Evolutionary conservation across 495 filamentous ascomycete genomes (phyloP), one percentile per base, ranked within the genome.

Genomic region (Thermochaetoides thermophila): DNA sequence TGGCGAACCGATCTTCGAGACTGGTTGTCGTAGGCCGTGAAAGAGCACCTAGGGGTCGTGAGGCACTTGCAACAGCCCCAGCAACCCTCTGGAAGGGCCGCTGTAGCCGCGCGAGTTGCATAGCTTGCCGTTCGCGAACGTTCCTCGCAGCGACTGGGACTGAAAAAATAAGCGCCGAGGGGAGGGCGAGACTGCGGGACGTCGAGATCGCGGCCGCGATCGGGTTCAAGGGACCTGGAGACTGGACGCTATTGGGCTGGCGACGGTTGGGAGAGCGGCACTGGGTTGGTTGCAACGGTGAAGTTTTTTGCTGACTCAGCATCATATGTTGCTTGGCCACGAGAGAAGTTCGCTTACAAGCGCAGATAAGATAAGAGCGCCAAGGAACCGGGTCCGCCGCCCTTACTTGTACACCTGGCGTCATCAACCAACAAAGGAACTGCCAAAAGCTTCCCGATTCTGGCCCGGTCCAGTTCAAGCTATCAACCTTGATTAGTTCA

Each of bases 31-130:
- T 44, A 29, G 48, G 32, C 13, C 46, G 43, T n/a, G n/a, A n/a
- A n/a, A n/a, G 9, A 45, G 17, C n/a, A 35, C 15, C n/a, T n/a
- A n/a, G n/a, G n/a, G 28, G 26, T n/a, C 39, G 21, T 24, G 44
- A 41, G 44, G 20, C 31, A 35, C 22, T 46, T 50, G 17, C 46
- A 45, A 39, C 63, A 45, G 39, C 53, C 43, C n/a, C 51, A 35
- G 59, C 50, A 50, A 58, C 61, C 33, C 63, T 56, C 46, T 53
- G 50, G 36, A 70, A 44, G 26, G 67, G 66, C 52, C 56, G 55
- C 50, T 62, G 65, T 53, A 69, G 63, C 55, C 63, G 64, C 48
- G 56, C 37, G 45, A 71, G 53, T 35, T 66, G 56, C 68, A 71
- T 73, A 40, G 45, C 38, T 21, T 40, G 30, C 15, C 31, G 18